A percentile compares a stretch with the other conserved stretches of the same genome.
These are phyloP conservation scores for Ceratocystis destructans DNA, from an alignment of 2,329 filamentous ascomycete species.

Conservation along the genomic window DNA sequence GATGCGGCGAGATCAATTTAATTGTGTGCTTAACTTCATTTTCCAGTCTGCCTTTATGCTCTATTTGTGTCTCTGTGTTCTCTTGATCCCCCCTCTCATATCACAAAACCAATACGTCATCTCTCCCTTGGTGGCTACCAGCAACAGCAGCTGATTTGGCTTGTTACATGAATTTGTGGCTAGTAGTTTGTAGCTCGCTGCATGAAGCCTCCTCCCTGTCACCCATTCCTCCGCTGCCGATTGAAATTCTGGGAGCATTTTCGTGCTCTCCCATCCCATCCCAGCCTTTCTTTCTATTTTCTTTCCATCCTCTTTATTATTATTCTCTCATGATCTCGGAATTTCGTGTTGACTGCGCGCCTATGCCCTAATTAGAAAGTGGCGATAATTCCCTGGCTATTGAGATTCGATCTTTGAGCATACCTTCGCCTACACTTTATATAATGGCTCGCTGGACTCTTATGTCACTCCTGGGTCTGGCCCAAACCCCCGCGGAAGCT, in stretches of 20 bases:
- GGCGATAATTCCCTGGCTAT: background rate
- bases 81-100: too few species aligned
- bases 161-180: background rate
- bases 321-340: background rate
- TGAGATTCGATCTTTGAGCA: background rate
- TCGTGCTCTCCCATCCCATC: background rate
- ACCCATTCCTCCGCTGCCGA: background rate
- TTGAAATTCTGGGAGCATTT: background rate
- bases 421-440: background rate
- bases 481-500: background rate
- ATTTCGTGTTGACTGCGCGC: background rate
- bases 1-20: background rate
- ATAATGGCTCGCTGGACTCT: constrained; percentile 15
- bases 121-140: background rate
- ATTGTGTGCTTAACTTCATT: too few species aligned
- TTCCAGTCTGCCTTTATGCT: too few species aligned
- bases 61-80: too few species aligned
- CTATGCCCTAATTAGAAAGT: background rate
- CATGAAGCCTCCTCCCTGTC: background rate
- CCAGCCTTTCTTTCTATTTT: background rate
- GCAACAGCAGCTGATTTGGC: background rate
- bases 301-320: background rate
- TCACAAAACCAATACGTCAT: too few species aligned
- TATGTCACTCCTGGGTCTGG: constrained; percentile 15
- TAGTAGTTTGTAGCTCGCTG: background rate